phyloP scores from a whole-genome alignment of 1,284 basidiomycete species.

The Marasmius oreades region DNA sequence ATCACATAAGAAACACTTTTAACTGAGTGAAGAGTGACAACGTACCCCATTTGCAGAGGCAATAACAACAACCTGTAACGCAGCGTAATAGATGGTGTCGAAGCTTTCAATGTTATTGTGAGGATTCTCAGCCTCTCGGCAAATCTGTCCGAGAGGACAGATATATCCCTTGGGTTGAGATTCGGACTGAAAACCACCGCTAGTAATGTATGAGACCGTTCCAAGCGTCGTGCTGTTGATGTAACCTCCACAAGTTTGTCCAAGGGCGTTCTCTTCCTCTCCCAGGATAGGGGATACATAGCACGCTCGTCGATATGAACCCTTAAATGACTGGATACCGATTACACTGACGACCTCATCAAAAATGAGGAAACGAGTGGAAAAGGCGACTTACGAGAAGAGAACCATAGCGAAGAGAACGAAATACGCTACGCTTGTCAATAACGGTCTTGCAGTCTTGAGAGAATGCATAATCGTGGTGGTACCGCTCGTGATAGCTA shows the following conservation, averaged over 20 bases:
- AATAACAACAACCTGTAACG: constrained; percentile 84
- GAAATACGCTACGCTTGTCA: constrained; percentile 89
- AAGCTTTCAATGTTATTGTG: constrained; percentile 74
- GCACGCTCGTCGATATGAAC: constrained; percentile 72
- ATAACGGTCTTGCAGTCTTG: constrained; percentile 85
- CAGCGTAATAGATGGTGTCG: constrained; percentile 84
- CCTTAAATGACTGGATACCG: constrained; percentile 87
- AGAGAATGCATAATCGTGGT: constrained; percentile 93
- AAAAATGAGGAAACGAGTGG: constrained; percentile 5
- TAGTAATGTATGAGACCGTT: constrained; percentile 43
- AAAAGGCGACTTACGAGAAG: constrained; percentile 64
- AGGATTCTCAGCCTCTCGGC: constrained; percentile 75
- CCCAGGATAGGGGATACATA: constrained; percentile 49
- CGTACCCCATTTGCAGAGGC: constrained; percentile 76
- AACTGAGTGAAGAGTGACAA: constrained; percentile 12
- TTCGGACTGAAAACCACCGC: constrained; percentile 30
- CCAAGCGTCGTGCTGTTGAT: constrained; percentile 56
- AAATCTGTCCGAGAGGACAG: constrained; percentile 80
- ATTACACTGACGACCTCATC: constrained; percentile 59
- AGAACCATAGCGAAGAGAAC: constrained; percentile 87
- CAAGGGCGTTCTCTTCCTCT: constrained; percentile 41
- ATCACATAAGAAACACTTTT: constrained; percentile 5
- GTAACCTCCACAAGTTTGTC: constrained; percentile 77
- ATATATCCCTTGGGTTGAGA: constrained; percentile 66
- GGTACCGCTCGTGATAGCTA: constrained; percentile 91